Conservation (phyloP, 768 basidiomycete species). For the Boletellus ananiceps region DNA sequence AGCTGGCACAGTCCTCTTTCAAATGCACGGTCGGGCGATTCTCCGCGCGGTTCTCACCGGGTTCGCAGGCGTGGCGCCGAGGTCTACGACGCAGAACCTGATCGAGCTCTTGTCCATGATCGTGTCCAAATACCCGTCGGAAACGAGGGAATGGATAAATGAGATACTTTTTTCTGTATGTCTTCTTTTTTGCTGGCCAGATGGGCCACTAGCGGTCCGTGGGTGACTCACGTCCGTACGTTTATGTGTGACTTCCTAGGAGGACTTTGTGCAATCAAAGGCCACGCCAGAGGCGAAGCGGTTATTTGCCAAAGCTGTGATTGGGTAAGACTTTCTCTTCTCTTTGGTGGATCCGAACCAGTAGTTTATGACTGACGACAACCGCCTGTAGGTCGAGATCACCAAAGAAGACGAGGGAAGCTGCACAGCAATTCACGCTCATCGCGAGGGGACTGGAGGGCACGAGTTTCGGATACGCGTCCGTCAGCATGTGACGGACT, state of each 20-base stretch:
- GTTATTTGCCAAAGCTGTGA: constrained; percentile 67
- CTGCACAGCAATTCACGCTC: constrained; percentile 82
- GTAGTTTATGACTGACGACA: background rate
- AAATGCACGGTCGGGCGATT: constrained; percentile 56
- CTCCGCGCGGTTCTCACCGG: constrained; percentile 72
- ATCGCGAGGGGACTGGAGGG: constrained; percentile 82
- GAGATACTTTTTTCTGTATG: constrained; percentile 65
- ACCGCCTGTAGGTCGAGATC: constrained; percentile 55
- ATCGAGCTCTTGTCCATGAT: constrained; percentile 76
- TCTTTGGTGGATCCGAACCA: background rate
- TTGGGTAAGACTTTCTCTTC: constrained; percentile 44
- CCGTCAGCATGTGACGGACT: constrained; percentile 45
- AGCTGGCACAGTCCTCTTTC: constrained; percentile 48
- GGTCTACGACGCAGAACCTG: constrained; percentile 78
- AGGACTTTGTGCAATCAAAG: constrained; percentile 68
- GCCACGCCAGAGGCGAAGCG: constrained; percentile 74
- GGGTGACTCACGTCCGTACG: background rate
- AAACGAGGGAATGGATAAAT: constrained; percentile 65
- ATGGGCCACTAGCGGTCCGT: background rate
- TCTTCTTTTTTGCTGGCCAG: background rate
- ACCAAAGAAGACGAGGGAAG: constrained; percentile 69
- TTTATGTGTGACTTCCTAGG: constrained; percentile 35
- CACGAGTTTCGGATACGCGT: constrained; percentile 81
- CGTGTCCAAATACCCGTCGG: constrained; percentile 49
- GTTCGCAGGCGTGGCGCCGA: constrained; percentile 80